These are phyloP conservation scores for Coffea eugenioides DNA, from an alignment of 257 asterid genomes.

Conservation along the genomic window DNA sequence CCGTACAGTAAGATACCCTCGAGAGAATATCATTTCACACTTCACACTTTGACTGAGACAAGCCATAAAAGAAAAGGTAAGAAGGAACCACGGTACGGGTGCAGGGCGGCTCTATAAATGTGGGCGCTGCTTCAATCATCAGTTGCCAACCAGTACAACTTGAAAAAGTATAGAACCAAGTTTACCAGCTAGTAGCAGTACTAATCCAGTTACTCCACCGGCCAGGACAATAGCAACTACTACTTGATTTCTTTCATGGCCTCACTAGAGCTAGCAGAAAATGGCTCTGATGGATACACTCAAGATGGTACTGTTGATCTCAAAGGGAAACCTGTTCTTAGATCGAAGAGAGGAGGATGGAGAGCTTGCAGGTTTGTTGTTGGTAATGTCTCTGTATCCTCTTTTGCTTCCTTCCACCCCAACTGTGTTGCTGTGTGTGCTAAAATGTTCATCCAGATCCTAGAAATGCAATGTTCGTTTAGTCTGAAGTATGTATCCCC, in stretches of 20 bases:
- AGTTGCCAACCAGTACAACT: too few relatives aligned
- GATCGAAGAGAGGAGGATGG: conserved; percentile 88
- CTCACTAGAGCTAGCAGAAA: conserved; percentile 38
- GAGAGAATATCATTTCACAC: too few relatives aligned
- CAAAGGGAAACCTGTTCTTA: conserved; percentile 69
- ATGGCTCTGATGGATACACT: conserved; percentile 47
- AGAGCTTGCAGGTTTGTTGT: conserved; percentile 82
- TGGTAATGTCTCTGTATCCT: conserved; percentile 40
- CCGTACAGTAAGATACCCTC: too few relatives aligned
- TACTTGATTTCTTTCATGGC: background rate
- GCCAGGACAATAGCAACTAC: background rate
- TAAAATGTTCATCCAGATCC: background rate
- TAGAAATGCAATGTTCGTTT: background rate
- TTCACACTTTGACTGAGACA: too few relatives aligned
- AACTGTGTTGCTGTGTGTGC: background rate
- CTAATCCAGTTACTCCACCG: too few relatives aligned
- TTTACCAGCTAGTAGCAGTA: too few relatives aligned
- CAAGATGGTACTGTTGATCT: conserved; percentile 79
- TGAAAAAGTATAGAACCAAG: too few relatives aligned
- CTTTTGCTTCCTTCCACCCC: background rate
- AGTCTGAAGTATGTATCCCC: background rate
- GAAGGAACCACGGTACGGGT: too few relatives aligned
- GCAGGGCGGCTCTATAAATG: too few relatives aligned
- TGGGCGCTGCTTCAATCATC: too few relatives aligned
- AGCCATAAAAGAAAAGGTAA: too few relatives aligned